Evolutionary conservation across 371 early-diverging fungal species (phyloP), one percentile per base, ranked within the genome.

Genomic region (Actinomortierella ambigua): DNA sequence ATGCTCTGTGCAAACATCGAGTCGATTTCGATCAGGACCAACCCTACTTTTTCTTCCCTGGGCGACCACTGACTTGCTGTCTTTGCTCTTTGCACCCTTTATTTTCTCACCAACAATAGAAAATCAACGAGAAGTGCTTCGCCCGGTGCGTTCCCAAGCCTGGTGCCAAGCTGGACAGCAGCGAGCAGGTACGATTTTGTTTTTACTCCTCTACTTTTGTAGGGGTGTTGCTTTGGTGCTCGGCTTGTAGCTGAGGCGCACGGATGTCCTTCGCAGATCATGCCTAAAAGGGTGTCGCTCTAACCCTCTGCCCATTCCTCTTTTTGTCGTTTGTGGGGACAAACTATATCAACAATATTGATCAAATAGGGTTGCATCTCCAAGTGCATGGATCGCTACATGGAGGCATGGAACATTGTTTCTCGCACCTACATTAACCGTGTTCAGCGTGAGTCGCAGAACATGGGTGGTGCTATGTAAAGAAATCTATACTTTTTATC

Each of bases 351-450:
- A 8, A 13, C 23, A 0, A 50, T 15, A 3, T 39, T 52, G n/a
- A 15, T 34, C 42, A 22, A 53, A 49, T 59, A 88, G 80, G 86
- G 83, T 43, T 90, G 90, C 76, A 76, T 93, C 44, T 83, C 87
- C 40, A 88, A 90, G 81, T 94, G 94, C 82, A 90, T 91, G 86
- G 92, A 93, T 68, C 90, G 92, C 63, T 94, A 91, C 81, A 87
- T 94, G 87, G 90, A 91, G 60, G 86, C 92, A 56, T 94, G 93
- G 93, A 92, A 93, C 67, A 81, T 87, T 40, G 90, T 93, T 40
- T 92, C 94, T 40, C 85, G 89, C 53, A 80, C 91, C 13, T 93
- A 92, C 54, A 84, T 91, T 39, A 77, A 79, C 57, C 83, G 90
- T 55, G 81, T 90, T 40, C 90, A 90, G 75, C 82, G 86, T 55